Percentiles rank a stretch among this genome's conserved stretches.
phyloP scores from a whole-genome alignment of 139 green algal genomes.

The Chlamydomonas sphaeroides region DNA sequence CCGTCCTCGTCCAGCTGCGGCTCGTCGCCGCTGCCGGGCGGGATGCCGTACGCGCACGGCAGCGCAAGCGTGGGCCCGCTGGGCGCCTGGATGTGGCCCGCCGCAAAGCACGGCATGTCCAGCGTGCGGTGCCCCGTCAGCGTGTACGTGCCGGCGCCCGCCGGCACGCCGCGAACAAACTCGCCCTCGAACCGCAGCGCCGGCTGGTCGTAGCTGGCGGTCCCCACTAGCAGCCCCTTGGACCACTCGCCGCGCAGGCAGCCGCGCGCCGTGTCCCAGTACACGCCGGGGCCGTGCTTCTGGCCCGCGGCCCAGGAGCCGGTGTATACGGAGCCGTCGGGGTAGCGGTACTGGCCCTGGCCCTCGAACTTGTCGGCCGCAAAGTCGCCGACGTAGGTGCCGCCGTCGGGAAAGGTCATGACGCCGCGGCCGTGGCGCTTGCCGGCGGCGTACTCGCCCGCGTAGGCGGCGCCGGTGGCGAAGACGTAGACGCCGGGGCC shows the following conservation, averaged over 20 bases:
- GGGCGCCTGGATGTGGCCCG: conserved; percentile 56
- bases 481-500: conserved; percentile 75
- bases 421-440: conserved; percentile 66
- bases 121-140: conserved; percentile 48
- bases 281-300: conserved; percentile 70
- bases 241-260: conserved; percentile 73
- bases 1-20: conserved; percentile 65
- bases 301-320: conserved; percentile 67
- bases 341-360: conserved; percentile 72
- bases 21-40: conserved; percentile 47
- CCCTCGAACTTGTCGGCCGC: conserved; percentile 73
- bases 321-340: conserved; percentile 73
- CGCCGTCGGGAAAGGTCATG: conserved; percentile 72
- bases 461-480: conserved; percentile 64
- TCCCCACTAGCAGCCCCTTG: conserved; percentile 63
- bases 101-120: conserved; percentile 54
- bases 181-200: conserved; percentile 60
- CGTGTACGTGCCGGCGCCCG: conserved; percentile 67
- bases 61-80: conserved; percentile 61
- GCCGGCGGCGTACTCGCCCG: conserved; percentile 56
- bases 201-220: conserved; percentile 69
- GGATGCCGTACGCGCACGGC: conserved; percentile 63
- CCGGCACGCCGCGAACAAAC: conserved; percentile 68
- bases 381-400: conserved; percentile 69
- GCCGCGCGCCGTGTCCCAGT: conserved; percentile 63